Evolutionary conservation across 2,329 filamentous ascomycete species (phyloP).

Genomic region (Albophoma yamanashiensis): DNA sequence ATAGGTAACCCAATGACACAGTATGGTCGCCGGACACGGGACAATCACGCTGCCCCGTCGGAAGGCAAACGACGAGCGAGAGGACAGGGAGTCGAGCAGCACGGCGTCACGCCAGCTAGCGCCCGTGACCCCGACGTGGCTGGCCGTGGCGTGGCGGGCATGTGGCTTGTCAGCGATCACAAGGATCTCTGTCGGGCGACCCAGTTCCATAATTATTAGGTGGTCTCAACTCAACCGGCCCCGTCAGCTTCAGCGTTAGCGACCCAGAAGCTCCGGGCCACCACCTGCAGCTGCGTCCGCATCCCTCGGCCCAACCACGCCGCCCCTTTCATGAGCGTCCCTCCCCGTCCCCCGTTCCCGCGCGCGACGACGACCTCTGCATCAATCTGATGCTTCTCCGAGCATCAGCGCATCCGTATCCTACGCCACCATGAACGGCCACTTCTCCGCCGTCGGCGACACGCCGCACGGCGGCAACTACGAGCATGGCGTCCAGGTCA

Average conservation of each 20-base stretch:
- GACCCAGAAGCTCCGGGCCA: neutral
- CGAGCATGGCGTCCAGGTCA: constrained; percentile 91
- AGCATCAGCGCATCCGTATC: constrained; percentile 1
- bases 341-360: neutral
- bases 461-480: constrained; percentile 57
- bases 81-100: neutral
- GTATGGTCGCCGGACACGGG: neutral
- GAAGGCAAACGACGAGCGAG: neutral
- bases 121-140: neutral
- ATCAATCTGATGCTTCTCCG: constrained; percentile 4
- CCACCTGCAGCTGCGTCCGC: neutral
- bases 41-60: neutral
- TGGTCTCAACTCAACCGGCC: neutral
- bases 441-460: constrained; percentile 66
- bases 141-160: neutral
- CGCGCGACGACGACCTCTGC: neutral
- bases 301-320: neutral
- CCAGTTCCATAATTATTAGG: neutral
- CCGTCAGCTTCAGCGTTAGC: neutral
- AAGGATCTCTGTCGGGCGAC: neutral
- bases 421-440: constrained; percentile 56
- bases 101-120: neutral
- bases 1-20: neutral
- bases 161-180: neutral
- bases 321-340: neutral